phyloP scores from a whole-genome alignment of 768 basidiomycete species.

The Mrakia gelida region DNA sequence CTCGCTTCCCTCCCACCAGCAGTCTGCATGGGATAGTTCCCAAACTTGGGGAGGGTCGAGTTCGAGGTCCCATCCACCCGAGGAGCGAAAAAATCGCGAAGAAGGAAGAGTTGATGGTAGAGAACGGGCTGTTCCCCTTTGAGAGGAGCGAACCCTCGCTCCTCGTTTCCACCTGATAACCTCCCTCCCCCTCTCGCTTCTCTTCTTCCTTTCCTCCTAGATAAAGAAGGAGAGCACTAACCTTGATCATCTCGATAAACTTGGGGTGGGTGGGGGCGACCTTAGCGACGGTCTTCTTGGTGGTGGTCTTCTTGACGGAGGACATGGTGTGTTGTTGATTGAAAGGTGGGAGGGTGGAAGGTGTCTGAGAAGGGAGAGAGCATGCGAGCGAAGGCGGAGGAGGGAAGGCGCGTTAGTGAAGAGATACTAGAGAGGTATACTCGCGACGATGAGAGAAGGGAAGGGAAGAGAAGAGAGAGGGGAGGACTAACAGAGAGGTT shows the following conservation, averaged over 20 bases:
- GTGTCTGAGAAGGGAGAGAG: background rate
- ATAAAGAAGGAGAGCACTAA: constrained; percentile 30
- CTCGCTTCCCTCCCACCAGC: too few species aligned
- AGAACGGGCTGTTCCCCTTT: background rate
- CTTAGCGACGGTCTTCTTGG: constrained; percentile 37
- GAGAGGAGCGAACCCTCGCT: background rate
- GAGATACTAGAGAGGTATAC: background rate
- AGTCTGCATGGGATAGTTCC: background rate
- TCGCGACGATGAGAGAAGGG: background rate
- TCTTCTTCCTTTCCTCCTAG: background rate
- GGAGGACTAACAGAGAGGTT: background rate
- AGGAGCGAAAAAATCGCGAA: background rate
- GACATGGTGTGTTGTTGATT: constrained; percentile 5
- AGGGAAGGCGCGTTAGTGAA: background rate
- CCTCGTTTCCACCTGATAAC: background rate
- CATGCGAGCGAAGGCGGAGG: background rate
- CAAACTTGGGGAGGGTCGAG: constrained; percentile 4
- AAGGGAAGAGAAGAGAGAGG: background rate
- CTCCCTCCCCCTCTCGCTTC: background rate
- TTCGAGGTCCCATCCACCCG: background rate
- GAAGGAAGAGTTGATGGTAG: background rate
- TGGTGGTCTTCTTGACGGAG: constrained; percentile 34
- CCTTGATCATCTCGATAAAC: constrained; percentile 51
- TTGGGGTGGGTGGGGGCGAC: constrained; percentile 53
- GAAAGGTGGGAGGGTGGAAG: constrained; percentile 5